These are phyloP conservation scores for Omphalotus guepiniiformis DNA, from an alignment of 768 basidiomycete genomes.

Conservation along the genomic window DNA sequence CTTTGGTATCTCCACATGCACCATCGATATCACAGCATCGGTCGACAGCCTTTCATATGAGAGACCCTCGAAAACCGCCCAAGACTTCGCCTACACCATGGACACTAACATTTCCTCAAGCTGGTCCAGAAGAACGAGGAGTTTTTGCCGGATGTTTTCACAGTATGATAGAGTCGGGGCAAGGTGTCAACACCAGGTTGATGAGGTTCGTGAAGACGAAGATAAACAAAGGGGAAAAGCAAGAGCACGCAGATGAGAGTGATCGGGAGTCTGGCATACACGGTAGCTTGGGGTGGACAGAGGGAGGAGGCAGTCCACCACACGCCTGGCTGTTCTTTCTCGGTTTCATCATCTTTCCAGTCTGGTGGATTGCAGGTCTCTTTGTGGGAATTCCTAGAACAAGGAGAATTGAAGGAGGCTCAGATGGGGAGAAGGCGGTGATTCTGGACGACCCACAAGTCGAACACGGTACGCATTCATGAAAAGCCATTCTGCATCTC, in stretches of 20 bases:
- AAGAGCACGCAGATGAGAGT: neutral
- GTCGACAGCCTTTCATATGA: constrained; percentile 70
- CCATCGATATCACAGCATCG: constrained; percentile 53
- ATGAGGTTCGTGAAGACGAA: constrained; percentile 21
- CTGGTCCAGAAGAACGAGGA: constrained; percentile 10
- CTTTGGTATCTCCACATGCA: constrained; percentile 72
- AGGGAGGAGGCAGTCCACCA: constrained; percentile 26
- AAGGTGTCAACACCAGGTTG: constrained; percentile 16
- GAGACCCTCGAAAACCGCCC: constrained; percentile 67
- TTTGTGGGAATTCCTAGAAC: constrained; percentile 41
- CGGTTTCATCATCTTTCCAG: constrained; percentile 48
- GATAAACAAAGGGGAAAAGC: too few species aligned
- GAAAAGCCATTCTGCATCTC: neutral
- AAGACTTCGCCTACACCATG: constrained; percentile 58
- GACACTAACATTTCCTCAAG: constrained; percentile 46
- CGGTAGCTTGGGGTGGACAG: constrained; percentile 14
- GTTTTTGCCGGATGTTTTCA: neutral
- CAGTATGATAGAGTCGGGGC: neutral
- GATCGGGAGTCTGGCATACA: too few species aligned
- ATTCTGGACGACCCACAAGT: constrained; percentile 77
- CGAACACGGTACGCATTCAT: constrained; percentile 55
- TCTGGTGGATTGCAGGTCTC: constrained; percentile 51
- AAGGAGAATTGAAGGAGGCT: constrained; percentile 52
- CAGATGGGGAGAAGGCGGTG: constrained; percentile 59
- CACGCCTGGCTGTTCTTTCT: constrained; percentile 56